Evolutionary conservation across 805 yeast genomes (phyloP).

Genomic region (Lipomyces chichibuensis): DNA sequence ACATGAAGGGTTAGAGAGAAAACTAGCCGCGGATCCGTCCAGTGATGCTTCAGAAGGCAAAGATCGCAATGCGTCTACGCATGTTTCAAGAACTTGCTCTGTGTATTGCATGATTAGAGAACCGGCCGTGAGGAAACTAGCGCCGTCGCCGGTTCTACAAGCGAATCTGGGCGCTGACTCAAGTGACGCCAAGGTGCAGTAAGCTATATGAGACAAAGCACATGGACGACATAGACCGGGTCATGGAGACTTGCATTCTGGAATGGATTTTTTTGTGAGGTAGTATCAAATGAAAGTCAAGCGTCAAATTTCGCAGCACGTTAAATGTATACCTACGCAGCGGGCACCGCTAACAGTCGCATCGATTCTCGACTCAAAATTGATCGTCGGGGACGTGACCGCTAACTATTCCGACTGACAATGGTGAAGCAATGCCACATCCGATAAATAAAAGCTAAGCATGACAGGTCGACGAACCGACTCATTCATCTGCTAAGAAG

Average conservation of each 20-base stretch:
- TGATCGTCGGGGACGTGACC: too few species aligned
- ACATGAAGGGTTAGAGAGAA: neutral
- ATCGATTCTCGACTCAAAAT: too few species aligned
- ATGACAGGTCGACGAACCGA: neutral
- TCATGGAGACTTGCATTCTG: too few species aligned
- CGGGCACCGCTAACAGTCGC: too few species aligned
- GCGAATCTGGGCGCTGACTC: neutral
- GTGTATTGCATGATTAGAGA: conserved; percentile 30
- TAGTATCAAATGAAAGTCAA: too few species aligned
- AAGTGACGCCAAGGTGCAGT: neutral
- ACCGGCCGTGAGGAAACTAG: conserved; percentile 18
- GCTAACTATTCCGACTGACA: too few species aligned
- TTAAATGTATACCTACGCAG: too few species aligned
- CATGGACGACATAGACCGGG: neutral
- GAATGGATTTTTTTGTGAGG: too few species aligned
- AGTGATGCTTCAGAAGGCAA: neutral
- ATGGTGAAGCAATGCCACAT: neutral
- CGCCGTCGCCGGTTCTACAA: conserved; percentile 15
- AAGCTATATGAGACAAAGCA: neutral
- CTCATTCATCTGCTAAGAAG: neutral
- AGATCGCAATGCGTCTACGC: neutral
- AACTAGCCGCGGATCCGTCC: neutral
- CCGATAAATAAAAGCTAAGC: neutral
- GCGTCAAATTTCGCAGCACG: too few species aligned
- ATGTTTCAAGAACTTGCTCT: conserved; percentile 17